Evolutionary conservation across 345 rosid species (phyloP).

Genomic region (Aquilaria yunnanensis): DNA sequence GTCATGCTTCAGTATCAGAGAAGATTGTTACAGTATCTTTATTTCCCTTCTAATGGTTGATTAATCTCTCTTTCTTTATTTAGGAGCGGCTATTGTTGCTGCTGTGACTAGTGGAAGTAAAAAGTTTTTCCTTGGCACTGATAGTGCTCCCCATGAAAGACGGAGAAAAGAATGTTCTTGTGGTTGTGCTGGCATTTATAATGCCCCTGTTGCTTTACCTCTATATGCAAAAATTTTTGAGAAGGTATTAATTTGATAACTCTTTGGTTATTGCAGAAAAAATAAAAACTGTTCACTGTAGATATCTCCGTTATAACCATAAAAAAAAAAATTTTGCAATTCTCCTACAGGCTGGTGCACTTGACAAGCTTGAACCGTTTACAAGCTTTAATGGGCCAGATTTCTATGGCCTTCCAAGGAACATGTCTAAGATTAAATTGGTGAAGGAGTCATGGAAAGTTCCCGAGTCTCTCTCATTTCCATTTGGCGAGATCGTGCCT

Average conservation of each 20-base stretch:
- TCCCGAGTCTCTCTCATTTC: constrained; percentile 56
- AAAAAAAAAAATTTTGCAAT: too few species aligned
- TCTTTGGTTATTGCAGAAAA: not conserved
- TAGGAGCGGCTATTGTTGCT: constrained; percentile 81
- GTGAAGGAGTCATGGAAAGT: constrained; percentile 67
- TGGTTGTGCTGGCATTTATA: constrained; percentile 93
- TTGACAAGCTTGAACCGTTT: constrained; percentile 90
- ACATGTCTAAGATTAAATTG: constrained; percentile 62
- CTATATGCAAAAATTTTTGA: constrained; percentile 72
- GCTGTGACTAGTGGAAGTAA: constrained; percentile 93
- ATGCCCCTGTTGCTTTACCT: constrained; percentile 66
- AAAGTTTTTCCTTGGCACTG: constrained; percentile 91
- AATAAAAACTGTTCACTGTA: too few species aligned
- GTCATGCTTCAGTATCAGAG: too few species aligned
- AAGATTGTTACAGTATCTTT: too few species aligned
- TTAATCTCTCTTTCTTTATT: constrained; percentile 5
- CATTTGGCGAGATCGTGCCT: constrained; percentile 76
- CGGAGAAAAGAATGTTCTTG: constrained; percentile 70
- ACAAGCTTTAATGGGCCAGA: constrained; percentile 94
- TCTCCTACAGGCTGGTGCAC: constrained; percentile 67
- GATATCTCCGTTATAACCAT: too few species aligned
- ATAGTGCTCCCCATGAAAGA: constrained; percentile 96
- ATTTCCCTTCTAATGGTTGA: too few species aligned
- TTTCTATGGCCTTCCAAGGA: constrained; percentile 91
- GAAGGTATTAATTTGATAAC: constrained; percentile 40